Base-by-base conservation (phyloP, 176 grass and related monocot species). In the Musa schizocarpa region DNA sequence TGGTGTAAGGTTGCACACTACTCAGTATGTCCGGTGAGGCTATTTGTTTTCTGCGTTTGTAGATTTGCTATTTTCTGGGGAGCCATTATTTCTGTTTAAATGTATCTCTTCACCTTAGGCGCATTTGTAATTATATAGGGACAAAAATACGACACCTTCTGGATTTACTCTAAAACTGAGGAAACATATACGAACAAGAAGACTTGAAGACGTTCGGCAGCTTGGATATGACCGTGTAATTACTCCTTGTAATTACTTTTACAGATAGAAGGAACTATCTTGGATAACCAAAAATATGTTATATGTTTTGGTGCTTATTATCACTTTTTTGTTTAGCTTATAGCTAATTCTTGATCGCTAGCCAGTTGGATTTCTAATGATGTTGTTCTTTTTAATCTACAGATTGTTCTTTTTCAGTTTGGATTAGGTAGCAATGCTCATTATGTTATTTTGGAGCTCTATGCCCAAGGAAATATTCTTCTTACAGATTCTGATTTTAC, bases 151-250 rank as follows among this genome's bases (percentile, higher is more conserved):
- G 77, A 98, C 94, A 8, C 94, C 94, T 69, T 98, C 94, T 13
- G 94, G 94, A 19, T 98, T 98, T 72, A 98, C 94, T 74, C 90
- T 98, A 21, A 98, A 98, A 83, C 80, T 98, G 63, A 78, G 94
- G 21, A 98, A 92, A 70, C 94, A 98, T 50, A 85, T 91, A 76
- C 84, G 94, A 29, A 85, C 85, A 83, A 98, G 89, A 84, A 85
- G 94, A 49, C 90, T 98, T 77, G 90, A 98, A 87, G 90, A 98
- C 80, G 88, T 98, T 67, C 90, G 82, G 54, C 92, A 93, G 87
- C 88, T 98, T 17, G 94, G 94, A 91, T 98, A 93, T 78, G 94
- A 98, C 65, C 89, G 94, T 81, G 93, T 97, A 90, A 74, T 86
- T 73, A 25, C 50, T 80, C 53, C 9, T 11, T 62, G 13, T 78